Percentiles rank a stretch among this genome's conserved stretches.
phyloP scores from a whole-genome alignment of 2,329 filamentous ascomycete genomes.

The Coniochaeta ligniaria region DNA sequence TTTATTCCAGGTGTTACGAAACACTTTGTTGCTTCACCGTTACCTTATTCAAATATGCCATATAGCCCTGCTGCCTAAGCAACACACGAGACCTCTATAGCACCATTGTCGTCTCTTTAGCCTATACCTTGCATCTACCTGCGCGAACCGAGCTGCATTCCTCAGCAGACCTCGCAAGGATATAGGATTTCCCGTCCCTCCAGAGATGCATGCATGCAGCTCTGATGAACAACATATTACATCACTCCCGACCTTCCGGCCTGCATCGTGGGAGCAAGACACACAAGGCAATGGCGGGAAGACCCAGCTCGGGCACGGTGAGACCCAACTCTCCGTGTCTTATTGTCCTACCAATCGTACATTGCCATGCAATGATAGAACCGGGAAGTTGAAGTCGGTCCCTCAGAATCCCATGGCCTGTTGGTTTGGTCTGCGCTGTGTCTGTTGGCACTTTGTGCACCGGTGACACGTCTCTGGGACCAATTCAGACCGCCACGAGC shows the following conservation, averaged over 20 bases:
- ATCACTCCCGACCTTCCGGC: conserved; percentile 13
- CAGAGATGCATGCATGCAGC: conserved; percentile 1
- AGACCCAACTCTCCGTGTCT: conserved; percentile 4
- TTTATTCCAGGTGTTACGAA: too few relatives aligned
- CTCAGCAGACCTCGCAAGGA: background rate
- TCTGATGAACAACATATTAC: conserved; percentile 2
- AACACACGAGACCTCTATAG: background rate
- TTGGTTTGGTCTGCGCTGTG: background rate
- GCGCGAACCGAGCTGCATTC: background rate
- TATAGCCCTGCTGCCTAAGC: background rate
- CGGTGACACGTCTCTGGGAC: background rate
- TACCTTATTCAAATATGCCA: background rate
- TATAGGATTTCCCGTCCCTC: background rate
- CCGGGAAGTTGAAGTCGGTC: background rate
- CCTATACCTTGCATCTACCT: background rate
- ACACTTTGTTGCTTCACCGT: background rate
- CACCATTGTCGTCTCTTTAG: background rate
- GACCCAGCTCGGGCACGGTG: background rate
- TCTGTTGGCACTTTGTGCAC: background rate
- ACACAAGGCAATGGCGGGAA: background rate
- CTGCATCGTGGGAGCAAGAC: conserved; percentile 6
- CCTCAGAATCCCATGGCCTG: background rate
- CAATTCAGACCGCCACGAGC: background rate
- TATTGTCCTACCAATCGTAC: background rate
- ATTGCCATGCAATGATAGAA: background rate